Conservation (phyloP, 2,329 filamentous ascomycete genomes). For the Penicillium brevicompactum region DNA sequence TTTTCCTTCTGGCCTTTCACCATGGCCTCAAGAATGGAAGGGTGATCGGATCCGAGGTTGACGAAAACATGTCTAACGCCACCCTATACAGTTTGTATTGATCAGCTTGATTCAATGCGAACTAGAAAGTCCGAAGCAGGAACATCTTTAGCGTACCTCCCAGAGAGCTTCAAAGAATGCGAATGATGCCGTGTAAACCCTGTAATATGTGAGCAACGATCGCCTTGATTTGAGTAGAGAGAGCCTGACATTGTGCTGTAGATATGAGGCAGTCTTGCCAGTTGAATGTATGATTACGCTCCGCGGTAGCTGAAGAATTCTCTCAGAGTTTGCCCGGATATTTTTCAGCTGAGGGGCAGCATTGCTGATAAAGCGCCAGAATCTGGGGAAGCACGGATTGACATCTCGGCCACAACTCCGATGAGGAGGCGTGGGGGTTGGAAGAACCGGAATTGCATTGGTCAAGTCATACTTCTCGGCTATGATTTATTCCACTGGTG, state of each 20-base stretch:
- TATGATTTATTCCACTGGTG: not conserved
- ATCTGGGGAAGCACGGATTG: conserved; percentile 7
- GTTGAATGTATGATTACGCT: not conserved
- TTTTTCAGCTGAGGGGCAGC: not conserved
- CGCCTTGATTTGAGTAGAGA: not conserved
- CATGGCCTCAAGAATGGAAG: conserved; percentile 78
- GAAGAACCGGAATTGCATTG: not conserved
- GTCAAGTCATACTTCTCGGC: not conserved
- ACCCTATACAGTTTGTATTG: conserved; percentile 33
- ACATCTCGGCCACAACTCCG: conserved; percentile 20
- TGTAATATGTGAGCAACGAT: conserved; percentile 10
- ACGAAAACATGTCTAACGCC: conserved; percentile 56
- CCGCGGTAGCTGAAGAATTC: not conserved
- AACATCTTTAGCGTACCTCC: conserved; percentile 60
- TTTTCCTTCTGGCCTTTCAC: conserved; percentile 72
- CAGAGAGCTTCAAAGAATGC: conserved; percentile 82
- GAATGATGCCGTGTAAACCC: conserved; percentile 69
- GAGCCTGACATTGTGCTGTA: conserved; percentile 4
- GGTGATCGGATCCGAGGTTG: conserved; percentile 62
- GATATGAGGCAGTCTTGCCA: not conserved
- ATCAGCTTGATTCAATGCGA: not conserved
- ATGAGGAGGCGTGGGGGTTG: conserved; percentile 17
- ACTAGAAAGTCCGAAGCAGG: not conserved
- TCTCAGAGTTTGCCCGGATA: not conserved
- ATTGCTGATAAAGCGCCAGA: conserved; percentile 8